Evolutionary conservation across 495 filamentous ascomycete genomes (phyloP), one percentile per base, ranked within the genome.

Genomic region (Neurospora sp.): DNA sequence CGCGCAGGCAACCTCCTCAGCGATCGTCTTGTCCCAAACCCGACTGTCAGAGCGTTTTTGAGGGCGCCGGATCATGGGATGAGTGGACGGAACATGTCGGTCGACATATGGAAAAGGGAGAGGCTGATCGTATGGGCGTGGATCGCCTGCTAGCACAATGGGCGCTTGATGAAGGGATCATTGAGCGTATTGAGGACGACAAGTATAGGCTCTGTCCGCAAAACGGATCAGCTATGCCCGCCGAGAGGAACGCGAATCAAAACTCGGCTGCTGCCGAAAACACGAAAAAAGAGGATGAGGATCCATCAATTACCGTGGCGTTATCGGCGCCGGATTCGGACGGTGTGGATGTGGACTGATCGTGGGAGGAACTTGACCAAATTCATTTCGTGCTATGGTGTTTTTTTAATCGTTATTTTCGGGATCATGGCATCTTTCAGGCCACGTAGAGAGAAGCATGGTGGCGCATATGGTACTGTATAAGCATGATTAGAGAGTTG

Each of bases 51-150:
- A 83, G 85, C 71, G 76, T 83, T 10, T 98, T 98, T 78, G 84
- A 88, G 34, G 93, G 93, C 4, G 77, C 83, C n/a, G 86, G 85
- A 0, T 92, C 88, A 39, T 98, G 94, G 94, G 93, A 97, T 70
- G 87, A 91, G 66, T 90, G 94, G 79, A 93, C 96, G 77, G 95
- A 99, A 79, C 95, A 99, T 80, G 92, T 99, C 3, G 95, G 94
- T 0, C 86, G 91, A 39, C 96, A 97, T 79, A 92, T 94, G 84
- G 94, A 97, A 79, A 86, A 88, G 75, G 83, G 84, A 11, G 88
- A 89, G 75, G 87, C 86, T 39, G 74, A 77, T 39, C 77, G 83
- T 15, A 78, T 89, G 71, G 85, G 82, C 0, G 84, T 88, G 36
- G 89, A 90, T 76, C 75, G 78, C 7, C 76, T 84, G 17, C 76